Conservation (phyloP, 768 basidiomycete genomes). For the Calocera viscosa region DNA sequence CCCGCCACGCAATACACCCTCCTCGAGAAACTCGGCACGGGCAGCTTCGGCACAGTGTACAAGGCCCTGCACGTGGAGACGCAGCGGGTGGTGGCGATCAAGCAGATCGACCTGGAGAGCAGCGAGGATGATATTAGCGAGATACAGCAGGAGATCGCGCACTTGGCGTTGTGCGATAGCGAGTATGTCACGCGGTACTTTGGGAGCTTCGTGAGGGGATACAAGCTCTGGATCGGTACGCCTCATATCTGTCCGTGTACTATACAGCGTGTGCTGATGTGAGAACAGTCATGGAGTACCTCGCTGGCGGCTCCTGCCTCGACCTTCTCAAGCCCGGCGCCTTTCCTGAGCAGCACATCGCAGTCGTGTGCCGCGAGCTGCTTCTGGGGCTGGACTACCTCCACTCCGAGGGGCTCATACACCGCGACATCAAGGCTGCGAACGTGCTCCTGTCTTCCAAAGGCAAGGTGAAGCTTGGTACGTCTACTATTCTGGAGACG, state of each 20-base stretch:
- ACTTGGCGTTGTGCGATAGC: slow-evolving; percentile 88
- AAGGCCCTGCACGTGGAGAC: slow-evolving; percentile 94
- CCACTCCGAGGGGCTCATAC: slow-evolving; percentile 91
- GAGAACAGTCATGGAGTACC: slow-evolving; percentile 77
- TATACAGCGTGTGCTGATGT: background rate
- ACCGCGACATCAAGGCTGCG: slow-evolving; percentile 97
- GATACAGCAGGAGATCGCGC: slow-evolving; percentile 97
- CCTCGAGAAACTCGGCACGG: slow-evolving; percentile 91
- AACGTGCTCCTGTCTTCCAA: slow-evolving; percentile 83
- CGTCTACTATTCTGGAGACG: slow-evolving; percentile 7
- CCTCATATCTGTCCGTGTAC: background rate
- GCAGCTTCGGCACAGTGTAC: slow-evolving; percentile 94
- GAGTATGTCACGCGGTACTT: slow-evolving; percentile 95
- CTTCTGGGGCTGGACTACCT: slow-evolving; percentile 88
- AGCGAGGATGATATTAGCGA: slow-evolving; percentile 98
- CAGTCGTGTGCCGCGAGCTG: slow-evolving; percentile 86
- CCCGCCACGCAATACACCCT: slow-evolving; percentile 85
- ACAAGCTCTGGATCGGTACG: slow-evolving; percentile 84
- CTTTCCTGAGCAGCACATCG: slow-evolving; percentile 88
- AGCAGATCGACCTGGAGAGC: slow-evolving; percentile 97
- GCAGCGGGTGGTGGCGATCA: slow-evolving; percentile 90
- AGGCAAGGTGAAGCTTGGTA: slow-evolving; percentile 80
- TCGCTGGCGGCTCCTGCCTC: slow-evolving; percentile 95
- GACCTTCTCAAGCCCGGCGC: slow-evolving; percentile 86
- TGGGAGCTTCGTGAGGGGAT: slow-evolving; percentile 89